A percentile compares a stretch with the other conserved stretches of the same genome.
Evolutionary conservation across 2,329 filamentous ascomycete species (phyloP).

Genomic region (Calcarisporium arbuscula): DNA sequence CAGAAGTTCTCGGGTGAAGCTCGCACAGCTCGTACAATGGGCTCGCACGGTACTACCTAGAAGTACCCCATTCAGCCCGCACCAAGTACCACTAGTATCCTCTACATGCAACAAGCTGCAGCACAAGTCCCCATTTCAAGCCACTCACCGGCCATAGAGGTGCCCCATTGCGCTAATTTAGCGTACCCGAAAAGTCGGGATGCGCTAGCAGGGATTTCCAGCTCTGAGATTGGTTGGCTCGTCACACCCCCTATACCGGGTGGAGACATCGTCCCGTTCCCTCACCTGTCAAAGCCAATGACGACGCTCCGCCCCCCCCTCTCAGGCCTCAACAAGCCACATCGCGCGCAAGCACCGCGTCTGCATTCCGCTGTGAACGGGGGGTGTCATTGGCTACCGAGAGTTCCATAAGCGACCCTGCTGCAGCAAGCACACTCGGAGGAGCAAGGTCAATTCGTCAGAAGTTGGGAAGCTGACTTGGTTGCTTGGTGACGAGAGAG

Average conservation of each 20-base stretch:
- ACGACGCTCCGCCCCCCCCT: no score
- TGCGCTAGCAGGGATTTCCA: slow-evolving; percentile 21
- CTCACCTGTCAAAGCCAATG: no score
- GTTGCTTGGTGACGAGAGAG: no score
- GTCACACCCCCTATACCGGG: slow-evolving; percentile 11
- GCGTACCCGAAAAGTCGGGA: slow-evolving; percentile 30
- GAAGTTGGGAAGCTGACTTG: slow-evolving; percentile 7
- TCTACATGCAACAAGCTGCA: no score
- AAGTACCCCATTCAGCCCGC: no score
- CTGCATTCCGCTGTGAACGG: slow-evolving; percentile 15
- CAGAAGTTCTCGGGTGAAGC: no score
- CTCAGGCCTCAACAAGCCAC: slow-evolving; percentile 12
- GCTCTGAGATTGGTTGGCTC: slow-evolving; percentile 15
- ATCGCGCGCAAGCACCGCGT: slow-evolving; percentile 26
- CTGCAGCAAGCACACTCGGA: no score
- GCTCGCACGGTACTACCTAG: no score
- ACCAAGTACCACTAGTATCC: no score
- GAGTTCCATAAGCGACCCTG: slow-evolving; percentile 22
- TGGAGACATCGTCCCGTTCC: background rate
- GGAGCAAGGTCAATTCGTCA: no score
- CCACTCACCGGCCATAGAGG: slow-evolving; percentile 19
- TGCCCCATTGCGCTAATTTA: slow-evolving; percentile 17
- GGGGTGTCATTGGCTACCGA: slow-evolving; percentile 23
- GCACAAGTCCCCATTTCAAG: slow-evolving; percentile 15
- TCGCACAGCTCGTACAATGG: no score